A percentile compares a stretch with the other conserved stretches of the same genome.
phyloP scores from a whole-genome alignment of 2,329 filamentous ascomycete genomes.

The Lachnellula suecica region DNA sequence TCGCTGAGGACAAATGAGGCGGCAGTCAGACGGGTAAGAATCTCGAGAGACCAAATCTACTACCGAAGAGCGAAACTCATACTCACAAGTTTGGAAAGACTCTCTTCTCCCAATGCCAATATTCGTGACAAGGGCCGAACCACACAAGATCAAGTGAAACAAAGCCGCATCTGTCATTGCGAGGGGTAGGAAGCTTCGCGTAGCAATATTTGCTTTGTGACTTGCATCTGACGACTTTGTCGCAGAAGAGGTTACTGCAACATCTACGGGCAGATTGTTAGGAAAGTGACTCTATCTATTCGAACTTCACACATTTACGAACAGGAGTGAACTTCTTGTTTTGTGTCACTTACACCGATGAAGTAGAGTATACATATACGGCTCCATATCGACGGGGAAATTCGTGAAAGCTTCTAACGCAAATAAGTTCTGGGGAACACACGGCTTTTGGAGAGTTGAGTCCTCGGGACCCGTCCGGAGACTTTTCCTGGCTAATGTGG shows the following conservation, averaged over 20 bases:
- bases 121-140: background rate
- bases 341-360: constrained; percentile 5
- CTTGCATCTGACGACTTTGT: no score
- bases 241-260: background rate
- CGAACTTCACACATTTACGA: no score
- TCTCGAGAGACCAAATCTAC: no score
- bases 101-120: background rate
- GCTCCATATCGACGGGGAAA: constrained; percentile 5
- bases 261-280: background rate
- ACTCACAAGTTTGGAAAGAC: background rate
- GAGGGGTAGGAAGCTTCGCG: constrained; percentile 2
- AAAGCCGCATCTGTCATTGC: constrained; percentile 7
- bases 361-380: constrained; percentile 6
- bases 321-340: no score
- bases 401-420: background rate
- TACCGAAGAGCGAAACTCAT: no score
- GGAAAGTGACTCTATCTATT: no score
- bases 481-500: background rate
- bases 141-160: constrained; percentile 6
- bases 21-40: no score
- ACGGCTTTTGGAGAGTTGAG: no score
- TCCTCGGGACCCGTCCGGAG: no score
- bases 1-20: no score
- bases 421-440: background rate
- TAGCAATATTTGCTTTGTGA: no score